phyloP scores from a whole-genome alignment of 2,329 filamentous ascomycete species.

The Hypoxylon sp. region DNA sequence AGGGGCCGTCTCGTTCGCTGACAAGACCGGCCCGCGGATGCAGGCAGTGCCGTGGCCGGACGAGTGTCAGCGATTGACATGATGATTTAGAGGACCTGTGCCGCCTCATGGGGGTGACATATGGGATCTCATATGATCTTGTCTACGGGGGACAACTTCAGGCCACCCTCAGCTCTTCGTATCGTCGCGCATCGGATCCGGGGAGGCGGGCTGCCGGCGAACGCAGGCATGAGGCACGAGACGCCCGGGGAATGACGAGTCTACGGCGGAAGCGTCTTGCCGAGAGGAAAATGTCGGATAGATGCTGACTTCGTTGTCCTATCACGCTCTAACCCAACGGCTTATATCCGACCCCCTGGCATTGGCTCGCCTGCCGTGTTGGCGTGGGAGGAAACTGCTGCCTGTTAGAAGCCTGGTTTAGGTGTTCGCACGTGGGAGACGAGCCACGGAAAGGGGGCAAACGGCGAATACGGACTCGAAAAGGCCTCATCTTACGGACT shows the following conservation, averaged over 20 bases:
- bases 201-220: background rate
- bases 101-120: background rate
- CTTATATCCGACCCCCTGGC: background rate
- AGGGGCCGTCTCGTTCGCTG: background rate
- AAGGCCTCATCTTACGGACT: constrained; percentile 1
- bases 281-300: constrained; percentile 13
- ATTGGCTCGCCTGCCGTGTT: background rate
- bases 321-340: background rate
- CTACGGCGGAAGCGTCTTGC: constrained; percentile 12
- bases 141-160: background rate
- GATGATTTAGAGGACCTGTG: background rate
- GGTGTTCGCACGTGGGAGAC: constrained; percentile 17
- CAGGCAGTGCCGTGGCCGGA: background rate
- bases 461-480: constrained; percentile 7
- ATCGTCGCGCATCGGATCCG: background rate
- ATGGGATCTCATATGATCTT: background rate
- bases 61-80: background rate
- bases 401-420: constrained; percentile 13
- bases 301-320: background rate
- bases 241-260: constrained; percentile 23
- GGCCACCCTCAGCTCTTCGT: background rate
- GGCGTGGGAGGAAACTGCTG: background rate
- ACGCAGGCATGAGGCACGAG: constrained; percentile 12
- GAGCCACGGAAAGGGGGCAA: background rate
- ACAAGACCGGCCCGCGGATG: background rate